Base-by-base conservation (phyloP, 2,329 filamentous ascomycete species). In the Exophiala dermatitidis region DNA sequence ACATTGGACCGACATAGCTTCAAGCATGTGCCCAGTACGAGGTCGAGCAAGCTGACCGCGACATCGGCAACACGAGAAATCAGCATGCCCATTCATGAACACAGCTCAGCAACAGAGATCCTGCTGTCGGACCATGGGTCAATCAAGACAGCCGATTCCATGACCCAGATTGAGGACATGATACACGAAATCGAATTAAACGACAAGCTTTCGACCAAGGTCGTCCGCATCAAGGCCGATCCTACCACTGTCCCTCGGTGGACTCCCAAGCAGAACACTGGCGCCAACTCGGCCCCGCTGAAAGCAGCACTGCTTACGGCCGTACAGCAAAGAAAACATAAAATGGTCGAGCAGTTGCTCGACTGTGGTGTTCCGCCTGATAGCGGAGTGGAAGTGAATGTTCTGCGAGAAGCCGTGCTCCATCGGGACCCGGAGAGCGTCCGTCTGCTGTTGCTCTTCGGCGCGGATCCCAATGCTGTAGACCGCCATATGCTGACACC, bases 331-430 rank as follows among this genome's bases (percentile, higher is more conserved):
- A 76, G 72, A 61, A 82, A 83, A 60, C 76, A 80, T 63, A 77
- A 77, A 60, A 66, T 79, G 34, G 66, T 82, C 1, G 76, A 80
- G 66, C 77, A 82, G 62, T 70, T 83, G 4, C 71, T 83, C 2
- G 77, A 82, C 59, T 75, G 77, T 4, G 80, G 80, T 41, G 78
- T 79, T 7, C 71, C 77, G 12, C 71, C 79, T 4, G 74, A 79
- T 52, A 72, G 72, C 1, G 72, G 72, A 0, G 58, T 70, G 0
- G 74, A 79, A 0, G 64, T 72, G 9, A 60, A 59, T 34, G 30
- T 76, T 2, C 71, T 83, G 4, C 76, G 74, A 54, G 77, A 81
- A 53, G 78, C 80, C 1, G 69, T 82, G 8, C 57, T 73, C 31
- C 69, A 71, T 40, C 72, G 72, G 12, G 80, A 83, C 51, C 60